Evolutionary conservation across 345 rosid species (phyloP), one percentile per base, ranked within the genome.

Genomic region (Cardamine chenopodiifolia): DNA sequence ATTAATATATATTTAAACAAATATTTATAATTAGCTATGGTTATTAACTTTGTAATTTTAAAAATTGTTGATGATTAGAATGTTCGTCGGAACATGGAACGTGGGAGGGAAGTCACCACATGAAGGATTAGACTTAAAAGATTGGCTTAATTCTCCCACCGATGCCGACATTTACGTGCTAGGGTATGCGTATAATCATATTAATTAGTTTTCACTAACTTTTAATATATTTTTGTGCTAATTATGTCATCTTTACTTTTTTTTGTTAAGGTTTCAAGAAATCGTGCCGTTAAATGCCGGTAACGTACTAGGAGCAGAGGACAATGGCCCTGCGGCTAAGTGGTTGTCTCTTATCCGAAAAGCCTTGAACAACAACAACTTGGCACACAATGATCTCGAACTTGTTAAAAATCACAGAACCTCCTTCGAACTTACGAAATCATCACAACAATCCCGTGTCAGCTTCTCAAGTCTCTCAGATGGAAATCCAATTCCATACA

Each of bases 11-110:
- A 25, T 6, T 40, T 22, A 45, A 45, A 45, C 1, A 45, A 22
- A 45, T 61, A 61, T 39, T 26, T 25, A 39, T 12, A 62, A 61
- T 8, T 52, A 45, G 39, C 19, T 32, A 62, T 34, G 71, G 15
- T 63, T 68, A 62, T 12, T 66, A 75, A 60, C 48, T 40, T 76
- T 20, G 18, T 47, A 18, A 19, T 25, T 8, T 52, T 54, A 29
- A 0, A 13, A 26, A 26, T 15, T 52, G 49, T 52, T 75, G 60
- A 34, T 71, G 44, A 32, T 77, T 75, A 91, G 97, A 82, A 82
- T 89, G 90, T 89, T 89, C 49, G 96, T 91, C 73, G 97, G 96
- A 79, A 91, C 97, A 58, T 91, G 97, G 97, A 91, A 91, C 81
- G 97, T 89, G 34, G 97, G 96, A 63, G 97, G 97, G 64, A 86